Percentiles rank a stretch among this genome's conserved stretches.
Conservation (phyloP, 768 basidiomycete genomes). For the Hericium coralloides region DNA sequence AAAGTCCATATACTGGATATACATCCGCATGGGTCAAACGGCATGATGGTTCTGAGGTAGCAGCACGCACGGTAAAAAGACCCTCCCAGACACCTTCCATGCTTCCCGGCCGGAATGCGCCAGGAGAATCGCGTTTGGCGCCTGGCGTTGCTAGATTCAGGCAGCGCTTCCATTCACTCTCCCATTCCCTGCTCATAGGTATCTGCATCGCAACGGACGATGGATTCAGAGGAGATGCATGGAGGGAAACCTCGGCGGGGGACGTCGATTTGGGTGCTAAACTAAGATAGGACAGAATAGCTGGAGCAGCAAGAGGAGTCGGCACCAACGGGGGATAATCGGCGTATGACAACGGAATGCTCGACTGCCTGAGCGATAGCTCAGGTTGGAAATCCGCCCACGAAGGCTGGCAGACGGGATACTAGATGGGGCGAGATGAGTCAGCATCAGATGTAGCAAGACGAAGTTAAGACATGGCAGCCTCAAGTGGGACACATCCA, state of each 20-base stretch:
- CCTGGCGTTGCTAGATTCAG: slow-evolving; percentile 17
- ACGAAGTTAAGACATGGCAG: neutral
- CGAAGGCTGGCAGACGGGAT: slow-evolving; percentile 43
- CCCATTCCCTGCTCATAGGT: slow-evolving; percentile 48
- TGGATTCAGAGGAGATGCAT: slow-evolving; percentile 18
- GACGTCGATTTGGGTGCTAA: slow-evolving; percentile 28
- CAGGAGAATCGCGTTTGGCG: slow-evolving; percentile 28
- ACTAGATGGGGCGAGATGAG: slow-evolving; percentile 32
- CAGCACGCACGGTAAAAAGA: slow-evolving; percentile 51
- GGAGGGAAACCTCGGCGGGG: slow-evolving; percentile 15
- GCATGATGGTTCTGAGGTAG: neutral
- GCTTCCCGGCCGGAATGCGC: slow-evolving; percentile 54
- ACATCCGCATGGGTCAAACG: neutral
- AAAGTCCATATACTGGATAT: slow-evolving; percentile 69
- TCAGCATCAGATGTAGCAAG: neutral
- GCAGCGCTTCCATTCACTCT: slow-evolving; percentile 61
- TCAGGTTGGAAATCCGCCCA: slow-evolving; percentile 51
- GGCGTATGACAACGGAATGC: slow-evolving; percentile 18
- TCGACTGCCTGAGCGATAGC: slow-evolving; percentile 6
- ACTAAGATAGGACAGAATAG: slow-evolving; percentile 62
- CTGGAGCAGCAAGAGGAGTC: slow-evolving; percentile 59
- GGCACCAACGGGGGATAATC: slow-evolving; percentile 38
- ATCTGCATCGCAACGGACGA: slow-evolving; percentile 12
- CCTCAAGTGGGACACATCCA: neutral
- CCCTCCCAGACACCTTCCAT: slow-evolving; percentile 79